These are phyloP conservation scores for Gastrolobium villosum DNA, from an alignment of 306 rosid genomes.

Conservation along the genomic window DNA sequence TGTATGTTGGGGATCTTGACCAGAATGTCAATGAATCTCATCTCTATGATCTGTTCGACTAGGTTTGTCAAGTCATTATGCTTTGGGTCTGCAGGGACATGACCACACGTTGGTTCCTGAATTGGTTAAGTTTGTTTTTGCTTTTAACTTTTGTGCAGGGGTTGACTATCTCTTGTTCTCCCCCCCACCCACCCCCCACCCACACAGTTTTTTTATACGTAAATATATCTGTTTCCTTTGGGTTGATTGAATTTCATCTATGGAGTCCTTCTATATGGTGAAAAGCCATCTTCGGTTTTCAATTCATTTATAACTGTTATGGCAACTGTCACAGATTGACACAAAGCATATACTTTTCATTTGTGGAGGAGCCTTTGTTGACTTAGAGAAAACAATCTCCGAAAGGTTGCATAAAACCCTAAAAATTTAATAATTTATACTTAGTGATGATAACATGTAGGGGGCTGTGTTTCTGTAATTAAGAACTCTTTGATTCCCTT, in stretches of 20 bases:
- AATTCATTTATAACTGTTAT: conserved; percentile 31
- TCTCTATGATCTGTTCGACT: too few species aligned
- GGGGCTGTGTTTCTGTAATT: conserved; percentile 26
- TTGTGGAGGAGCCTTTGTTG: conserved; percentile 96
- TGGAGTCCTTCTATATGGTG: conserved; percentile 27
- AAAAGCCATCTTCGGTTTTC: conserved; percentile 21
- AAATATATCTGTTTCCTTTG: conserved; percentile 1
- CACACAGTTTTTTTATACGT: neutral
- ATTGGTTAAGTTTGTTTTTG: too few species aligned
- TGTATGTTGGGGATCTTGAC: too few species aligned
- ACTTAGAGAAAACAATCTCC: conserved; percentile 97
- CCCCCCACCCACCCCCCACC: too few species aligned
- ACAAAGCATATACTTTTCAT: conserved; percentile 98
- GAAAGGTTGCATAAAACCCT: conserved; percentile 74
- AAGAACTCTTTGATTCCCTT: conserved; percentile 39
- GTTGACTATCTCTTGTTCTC: too few species aligned
- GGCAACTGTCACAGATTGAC: conserved; percentile 72
- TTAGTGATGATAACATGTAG: conserved; percentile 10
- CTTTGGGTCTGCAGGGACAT: too few species aligned
- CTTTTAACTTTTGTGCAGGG: neutral
- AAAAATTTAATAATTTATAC: conserved; percentile 17
- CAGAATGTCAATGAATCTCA: too few species aligned
- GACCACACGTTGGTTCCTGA: too few species aligned
- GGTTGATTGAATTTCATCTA: conserved; percentile 28
- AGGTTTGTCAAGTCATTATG: too few species aligned